Evolutionary conservation across 208 protist species (phyloP), one percentile per base, ranked within the genome.

Genomic region (Leishmania braziliensis): DNA sequence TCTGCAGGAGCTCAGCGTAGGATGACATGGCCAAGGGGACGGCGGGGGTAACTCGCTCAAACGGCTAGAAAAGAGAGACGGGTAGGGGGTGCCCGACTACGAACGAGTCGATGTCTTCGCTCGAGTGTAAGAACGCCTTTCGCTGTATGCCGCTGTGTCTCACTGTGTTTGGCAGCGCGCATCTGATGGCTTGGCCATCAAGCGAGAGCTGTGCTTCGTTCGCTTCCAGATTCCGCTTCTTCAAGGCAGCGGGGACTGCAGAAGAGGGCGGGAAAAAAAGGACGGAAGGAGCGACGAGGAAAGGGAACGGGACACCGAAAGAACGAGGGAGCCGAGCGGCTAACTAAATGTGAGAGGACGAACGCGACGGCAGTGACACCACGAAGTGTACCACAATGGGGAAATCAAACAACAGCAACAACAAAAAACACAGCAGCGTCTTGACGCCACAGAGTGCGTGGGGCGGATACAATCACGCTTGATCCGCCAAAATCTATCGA

Each of bases 1-100:
- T 89, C 69, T 94, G 85, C 79, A 95, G 84, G 39, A 97, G 85
- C 76, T 95, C 93, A 4, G 90, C 85, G 79, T 95, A 94, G 23
- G 90, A 92, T n/a, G 90, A 79, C 90, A 95, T 95, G 29, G 3
- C 53, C 33, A 62, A 58, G 48, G 1, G 33, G 51, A 62, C 4
- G 43, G 43, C 43, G 43, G 10, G 50, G 70, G 48, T 46, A 16
- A 46, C 20, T 18, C 48, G 23, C 18, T 26, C 9, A 68, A 36
- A 70, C 14, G 65, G 65, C 56, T 74, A 77, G 54, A 53, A 77
- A 83, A 77, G 71, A 26, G 68, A 46, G 43, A 74, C 63, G 39
- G 36, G 39, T 14, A 71, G 39, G 20, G 4, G 20, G 39, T 20
- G 18, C 20, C 14, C 39, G 39, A 71, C 29, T 23, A 14, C 5